Percentiles rank a stretch among this genome's conserved stretches.
Evolutionary conservation across 345 rosid species (phyloP).

Genomic region (Populus simonii): DNA sequence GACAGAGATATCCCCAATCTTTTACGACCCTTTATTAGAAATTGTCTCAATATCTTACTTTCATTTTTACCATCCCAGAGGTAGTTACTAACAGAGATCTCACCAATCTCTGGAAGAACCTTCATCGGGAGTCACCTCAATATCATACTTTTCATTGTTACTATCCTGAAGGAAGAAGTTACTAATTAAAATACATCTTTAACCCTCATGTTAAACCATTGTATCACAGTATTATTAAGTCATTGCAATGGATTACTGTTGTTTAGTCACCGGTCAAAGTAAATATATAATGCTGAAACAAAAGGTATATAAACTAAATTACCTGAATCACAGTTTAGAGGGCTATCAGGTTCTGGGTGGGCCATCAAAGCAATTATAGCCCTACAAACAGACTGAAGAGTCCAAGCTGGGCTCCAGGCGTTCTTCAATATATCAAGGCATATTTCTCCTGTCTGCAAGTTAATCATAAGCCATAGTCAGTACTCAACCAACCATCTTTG

Average conservation of each 20-base stretch:
- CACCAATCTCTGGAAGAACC: neutral
- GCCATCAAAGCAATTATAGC: constrained; percentile 98
- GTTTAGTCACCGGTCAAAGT: neutral
- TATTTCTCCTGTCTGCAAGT: constrained; percentile 83
- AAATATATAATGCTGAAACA: neutral
- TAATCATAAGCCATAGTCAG: neutral
- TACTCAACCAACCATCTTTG: constrained; percentile 1
- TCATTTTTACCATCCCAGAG: neutral
- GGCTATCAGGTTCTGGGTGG: constrained; percentile 95
- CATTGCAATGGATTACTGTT: neutral
- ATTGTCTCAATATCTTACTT: neutral
- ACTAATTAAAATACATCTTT: neutral
- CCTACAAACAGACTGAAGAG: constrained; percentile 95
- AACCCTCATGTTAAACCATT: neutral
- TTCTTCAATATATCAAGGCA: constrained; percentile 97
- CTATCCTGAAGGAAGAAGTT: neutral
- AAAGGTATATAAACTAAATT: constrained; percentile 6
- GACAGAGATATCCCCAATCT: neutral
- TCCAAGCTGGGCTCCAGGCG: constrained; percentile 99
- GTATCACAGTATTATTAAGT: neutral
- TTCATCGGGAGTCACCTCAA: neutral
- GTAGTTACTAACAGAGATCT: neutral
- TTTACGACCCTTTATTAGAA: neutral
- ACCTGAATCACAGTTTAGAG: constrained; percentile 98
- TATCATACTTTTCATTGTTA: neutral